Evolutionary conservation across 306 rosid species (phyloP), one percentile per base, ranked within the genome.

Genomic region (Sechiopsis laciniata): DNA sequence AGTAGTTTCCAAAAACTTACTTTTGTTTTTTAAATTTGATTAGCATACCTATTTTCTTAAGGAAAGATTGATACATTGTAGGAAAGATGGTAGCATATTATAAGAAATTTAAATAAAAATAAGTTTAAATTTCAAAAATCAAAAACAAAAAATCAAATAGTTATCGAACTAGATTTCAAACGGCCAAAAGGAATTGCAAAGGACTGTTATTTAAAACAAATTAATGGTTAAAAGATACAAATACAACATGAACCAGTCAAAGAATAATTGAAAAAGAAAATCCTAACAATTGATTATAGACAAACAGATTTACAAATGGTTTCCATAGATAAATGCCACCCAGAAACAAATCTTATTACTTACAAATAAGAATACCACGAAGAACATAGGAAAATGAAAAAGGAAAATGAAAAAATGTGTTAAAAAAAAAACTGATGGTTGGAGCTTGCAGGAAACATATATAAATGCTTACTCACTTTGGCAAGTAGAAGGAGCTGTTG

Each of bases 221-320:
- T 45, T 17, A 19, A 67, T 67, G 22, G n/a, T n/a, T 46, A 26
- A 67, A 45, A 50, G 29, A n/a, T 40, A 19, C 72, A 67, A 12
- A 11, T 45, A 11, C 72, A 67, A 45, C 15, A 20, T 6, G 55
- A 45, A 20, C 17, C 55, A 67, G 2, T 67, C 53, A 37, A 17
- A 64, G 20, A 64, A 66, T 0, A 10, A 45, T 65, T 22, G 17
- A 11, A 65, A 42, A 65, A 10, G 16, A 22, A 22, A 21, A 51
- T 51, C 59, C 46, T 70, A 45, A 70, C 46, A 70, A 24, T 24
- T 37, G 40, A 51, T 26, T 24, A 70, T 24, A 22, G 45, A 69
- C 73, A 69, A 50, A 70, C 74, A 24, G 22, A 26, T 70, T 51
- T 70, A 70, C 74, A 70, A 24, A 51, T 51, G 74, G 59, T 15